Evolutionary conservation across 202 grass and related monocot species (phyloP).

Genomic region (Schoenoplectus tabernaemontani): DNA sequence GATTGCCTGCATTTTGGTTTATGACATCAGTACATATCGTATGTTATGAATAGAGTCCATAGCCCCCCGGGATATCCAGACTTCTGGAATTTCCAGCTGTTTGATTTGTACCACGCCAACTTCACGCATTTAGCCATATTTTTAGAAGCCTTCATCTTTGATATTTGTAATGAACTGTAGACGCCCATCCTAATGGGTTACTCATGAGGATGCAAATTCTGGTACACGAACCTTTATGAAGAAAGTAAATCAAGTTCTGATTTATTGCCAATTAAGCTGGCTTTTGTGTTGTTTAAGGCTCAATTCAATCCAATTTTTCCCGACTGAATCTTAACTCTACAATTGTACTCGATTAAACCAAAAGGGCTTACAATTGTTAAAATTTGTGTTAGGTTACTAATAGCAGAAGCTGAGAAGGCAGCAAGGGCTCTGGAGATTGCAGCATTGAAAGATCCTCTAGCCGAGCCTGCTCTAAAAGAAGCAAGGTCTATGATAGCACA

Average conservation of each 20-base stretch:
- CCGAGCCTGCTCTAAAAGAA: slow-evolving; percentile 63
- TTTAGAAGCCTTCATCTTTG: neutral
- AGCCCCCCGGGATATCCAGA: neutral
- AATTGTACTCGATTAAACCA: too few species aligned
- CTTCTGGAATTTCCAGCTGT: too few species aligned
- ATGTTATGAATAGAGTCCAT: neutral
- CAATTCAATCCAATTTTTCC: neutral
- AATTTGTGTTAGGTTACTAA: slow-evolving; percentile 54
- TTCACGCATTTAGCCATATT: neutral
- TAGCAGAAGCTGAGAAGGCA: slow-evolving; percentile 78
- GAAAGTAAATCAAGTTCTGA: neutral
- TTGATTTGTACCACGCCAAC: neutral
- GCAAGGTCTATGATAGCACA: slow-evolving; percentile 65
- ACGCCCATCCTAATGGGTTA: neutral
- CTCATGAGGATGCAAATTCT: neutral
- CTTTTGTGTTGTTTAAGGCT: neutral
- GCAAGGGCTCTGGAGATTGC: slow-evolving; percentile 56
- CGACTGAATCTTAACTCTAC: neutral
- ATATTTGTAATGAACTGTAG: neutral
- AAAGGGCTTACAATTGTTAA: too few species aligned
- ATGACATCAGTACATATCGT: neutral
- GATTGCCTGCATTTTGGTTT: neutral
- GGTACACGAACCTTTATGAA: neutral
- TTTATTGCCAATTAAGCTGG: neutral
- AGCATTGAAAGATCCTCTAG: slow-evolving; percentile 44